Evolutionary conservation across 768 basidiomycete species (phyloP).

Genomic region (Amyloporia xantha): DNA sequence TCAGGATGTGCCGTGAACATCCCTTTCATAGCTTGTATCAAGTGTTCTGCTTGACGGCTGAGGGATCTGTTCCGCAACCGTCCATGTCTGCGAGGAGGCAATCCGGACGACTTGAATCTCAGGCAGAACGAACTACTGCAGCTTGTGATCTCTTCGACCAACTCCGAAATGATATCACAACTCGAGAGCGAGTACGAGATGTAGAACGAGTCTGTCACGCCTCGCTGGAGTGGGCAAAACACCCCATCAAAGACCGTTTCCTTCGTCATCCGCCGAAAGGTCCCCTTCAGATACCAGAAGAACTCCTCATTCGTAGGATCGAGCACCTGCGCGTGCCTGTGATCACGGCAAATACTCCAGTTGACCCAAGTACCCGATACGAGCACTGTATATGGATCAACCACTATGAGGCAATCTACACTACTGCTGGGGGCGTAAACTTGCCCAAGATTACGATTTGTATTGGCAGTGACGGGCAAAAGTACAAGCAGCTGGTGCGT

Average conservation of each 20-base stretch:
- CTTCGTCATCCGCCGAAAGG: background rate
- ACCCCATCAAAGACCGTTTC: conserved; percentile 34
- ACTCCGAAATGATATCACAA: conserved; percentile 37
- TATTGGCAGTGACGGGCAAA: conserved; percentile 53
- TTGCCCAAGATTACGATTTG: conserved; percentile 77
- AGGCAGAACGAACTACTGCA: conserved; percentile 55
- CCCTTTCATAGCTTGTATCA: conserved; percentile 93
- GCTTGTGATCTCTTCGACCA: conserved; percentile 56
- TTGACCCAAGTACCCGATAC: conserved; percentile 70
- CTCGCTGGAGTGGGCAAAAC: conserved; percentile 69
- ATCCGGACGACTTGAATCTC: conserved; percentile 39
- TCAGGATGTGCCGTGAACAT: conserved; percentile 81
- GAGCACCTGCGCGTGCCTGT: conserved; percentile 68
- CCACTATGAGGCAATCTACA: conserved; percentile 52
- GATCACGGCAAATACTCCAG: conserved; percentile 60
- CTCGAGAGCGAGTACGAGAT: conserved; percentile 36
- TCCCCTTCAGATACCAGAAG: conserved; percentile 36
- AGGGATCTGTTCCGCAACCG: conserved; percentile 16
- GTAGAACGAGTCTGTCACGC: conserved; percentile 59
- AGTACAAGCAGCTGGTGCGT: conserved; percentile 76
- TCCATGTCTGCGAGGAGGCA: conserved; percentile 31
- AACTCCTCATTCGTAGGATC: conserved; percentile 41
- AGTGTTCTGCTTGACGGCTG: conserved; percentile 64
- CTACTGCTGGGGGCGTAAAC: conserved; percentile 71
- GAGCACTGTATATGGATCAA: conserved; percentile 61